Evolutionary conservation across 305 asterid species (phyloP).

Genomic region (Ilex paraguariensis): DNA sequence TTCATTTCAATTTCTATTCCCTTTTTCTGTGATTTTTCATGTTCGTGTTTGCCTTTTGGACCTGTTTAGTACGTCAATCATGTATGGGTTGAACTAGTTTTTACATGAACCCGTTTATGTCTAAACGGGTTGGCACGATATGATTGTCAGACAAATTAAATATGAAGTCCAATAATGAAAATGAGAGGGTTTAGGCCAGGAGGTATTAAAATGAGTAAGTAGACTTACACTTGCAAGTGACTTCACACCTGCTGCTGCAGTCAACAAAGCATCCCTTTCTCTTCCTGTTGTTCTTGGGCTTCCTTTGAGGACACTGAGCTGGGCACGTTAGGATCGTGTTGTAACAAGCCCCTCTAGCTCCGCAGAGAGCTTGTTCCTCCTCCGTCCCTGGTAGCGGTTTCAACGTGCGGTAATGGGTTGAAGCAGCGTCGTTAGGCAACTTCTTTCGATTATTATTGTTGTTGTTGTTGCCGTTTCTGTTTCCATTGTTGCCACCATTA

Average conservation of each 20-base stretch:
- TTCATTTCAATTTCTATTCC: no score
- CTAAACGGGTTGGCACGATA: background rate
- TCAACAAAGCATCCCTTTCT: conserved; percentile 52
- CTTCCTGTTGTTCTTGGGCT: conserved; percentile 54
- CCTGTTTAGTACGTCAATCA: background rate
- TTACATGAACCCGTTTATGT: background rate
- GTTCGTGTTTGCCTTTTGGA: background rate
- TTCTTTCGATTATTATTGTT: conserved; percentile 11
- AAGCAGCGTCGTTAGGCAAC: conserved; percentile 25
- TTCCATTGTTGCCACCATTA: conserved; percentile 7
- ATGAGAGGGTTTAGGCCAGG: background rate
- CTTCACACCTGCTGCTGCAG: conserved; percentile 60
- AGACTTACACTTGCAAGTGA: conserved; percentile 54
- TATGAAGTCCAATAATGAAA: background rate
- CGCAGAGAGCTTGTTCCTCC: conserved; percentile 44
- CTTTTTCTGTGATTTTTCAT: no score
- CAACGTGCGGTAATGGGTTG: conserved; percentile 30
- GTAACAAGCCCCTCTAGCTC: conserved; percentile 35
- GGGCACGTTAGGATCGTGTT: conserved; percentile 49
- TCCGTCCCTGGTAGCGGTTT: conserved; percentile 29
- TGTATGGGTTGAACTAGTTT: background rate
- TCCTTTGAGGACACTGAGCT: conserved; percentile 47
- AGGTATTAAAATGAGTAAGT: background rate
- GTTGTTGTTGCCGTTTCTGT: conserved; percentile 5
- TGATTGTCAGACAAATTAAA: background rate